Conservation (phyloP, 257 asterid species). For the Gynochthodes officinalis region DNA sequence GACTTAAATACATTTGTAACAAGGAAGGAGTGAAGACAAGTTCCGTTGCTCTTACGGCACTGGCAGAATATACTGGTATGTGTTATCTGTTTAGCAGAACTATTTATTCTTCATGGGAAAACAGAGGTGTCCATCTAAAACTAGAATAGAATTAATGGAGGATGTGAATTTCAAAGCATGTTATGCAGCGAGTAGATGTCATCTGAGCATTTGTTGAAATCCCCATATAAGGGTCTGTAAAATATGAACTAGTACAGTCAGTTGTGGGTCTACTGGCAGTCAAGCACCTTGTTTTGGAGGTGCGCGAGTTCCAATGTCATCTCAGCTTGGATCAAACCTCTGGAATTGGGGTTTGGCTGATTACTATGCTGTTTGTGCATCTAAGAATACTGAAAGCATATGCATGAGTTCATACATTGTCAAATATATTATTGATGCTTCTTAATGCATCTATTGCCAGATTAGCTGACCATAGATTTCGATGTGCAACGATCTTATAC, state of each 20-base stretch:
- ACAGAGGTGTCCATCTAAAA: background rate
- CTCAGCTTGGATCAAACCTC: background rate
- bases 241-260: background rate
- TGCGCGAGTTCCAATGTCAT: background rate
- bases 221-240: background rate
- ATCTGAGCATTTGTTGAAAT: background rate
- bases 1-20: conserved; percentile 91
- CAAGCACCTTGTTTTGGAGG: background rate
- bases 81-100: conserved; percentile 10
- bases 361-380: background rate
- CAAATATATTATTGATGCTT: background rate
- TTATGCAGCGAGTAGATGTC: background rate
- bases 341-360: background rate
- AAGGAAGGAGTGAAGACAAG: conserved; percentile 71
- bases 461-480: background rate
- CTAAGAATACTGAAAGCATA: background rate
- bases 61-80: conserved; percentile 82
- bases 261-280: background rate
- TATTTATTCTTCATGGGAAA: background rate
- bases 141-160: background rate
- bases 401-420: background rate
- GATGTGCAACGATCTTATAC: background rate
- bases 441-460: background rate
- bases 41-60: conserved; percentile 74
- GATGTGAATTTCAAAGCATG: background rate